A percentile compares a stretch with the other conserved stretches of the same genome.
Conservation (phyloP, 2,329 filamentous ascomycete genomes). For the Dactylellina parvicollis region DNA sequence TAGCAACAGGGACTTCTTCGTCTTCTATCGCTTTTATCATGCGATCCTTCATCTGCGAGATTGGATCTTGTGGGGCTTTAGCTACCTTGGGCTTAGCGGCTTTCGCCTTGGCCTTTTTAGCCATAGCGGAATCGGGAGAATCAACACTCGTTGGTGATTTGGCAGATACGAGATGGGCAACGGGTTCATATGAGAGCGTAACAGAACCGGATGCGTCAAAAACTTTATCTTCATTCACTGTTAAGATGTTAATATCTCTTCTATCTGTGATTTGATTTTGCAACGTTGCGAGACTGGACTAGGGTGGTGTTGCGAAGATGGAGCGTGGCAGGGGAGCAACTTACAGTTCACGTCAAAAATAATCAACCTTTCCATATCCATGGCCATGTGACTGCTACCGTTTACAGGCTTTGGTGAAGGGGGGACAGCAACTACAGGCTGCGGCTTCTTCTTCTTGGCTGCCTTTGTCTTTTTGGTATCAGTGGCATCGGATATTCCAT, state of each 20-base stretch:
- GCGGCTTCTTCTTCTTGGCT: conserved; percentile 23
- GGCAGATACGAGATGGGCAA: background rate
- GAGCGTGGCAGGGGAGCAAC: background rate
- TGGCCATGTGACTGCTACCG: conserved; percentile 35
- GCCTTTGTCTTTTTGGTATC: conserved; percentile 34
- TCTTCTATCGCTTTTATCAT: conserved; percentile 44
- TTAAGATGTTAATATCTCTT: background rate
- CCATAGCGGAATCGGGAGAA: conserved; percentile 25
- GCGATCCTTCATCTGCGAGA: conserved; percentile 43
- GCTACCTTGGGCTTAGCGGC: conserved; percentile 10
- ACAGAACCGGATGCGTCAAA: conserved; percentile 29
- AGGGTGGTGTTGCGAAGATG: background rate
- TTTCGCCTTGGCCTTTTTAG: conserved; percentile 32
- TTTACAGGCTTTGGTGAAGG: conserved; percentile 27
- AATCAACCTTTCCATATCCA: conserved; percentile 52
- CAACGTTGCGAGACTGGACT: background rate
- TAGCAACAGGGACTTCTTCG: conserved; percentile 20
- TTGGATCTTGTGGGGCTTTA: conserved; percentile 38
- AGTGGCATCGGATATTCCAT: conserved; percentile 13
- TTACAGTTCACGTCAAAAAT: conserved; percentile 47
- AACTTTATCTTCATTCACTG: conserved; percentile 40
- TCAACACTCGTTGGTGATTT: conserved; percentile 33
- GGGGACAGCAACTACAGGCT: conserved; percentile 13
- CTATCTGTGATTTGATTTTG: background rate
- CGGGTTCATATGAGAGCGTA: conserved; percentile 39